Evolutionary conservation across 495 filamentous ascomycete species (phyloP), one percentile per base, ranked within the genome.

Genomic region (Penicillium atrosanguineum): DNA sequence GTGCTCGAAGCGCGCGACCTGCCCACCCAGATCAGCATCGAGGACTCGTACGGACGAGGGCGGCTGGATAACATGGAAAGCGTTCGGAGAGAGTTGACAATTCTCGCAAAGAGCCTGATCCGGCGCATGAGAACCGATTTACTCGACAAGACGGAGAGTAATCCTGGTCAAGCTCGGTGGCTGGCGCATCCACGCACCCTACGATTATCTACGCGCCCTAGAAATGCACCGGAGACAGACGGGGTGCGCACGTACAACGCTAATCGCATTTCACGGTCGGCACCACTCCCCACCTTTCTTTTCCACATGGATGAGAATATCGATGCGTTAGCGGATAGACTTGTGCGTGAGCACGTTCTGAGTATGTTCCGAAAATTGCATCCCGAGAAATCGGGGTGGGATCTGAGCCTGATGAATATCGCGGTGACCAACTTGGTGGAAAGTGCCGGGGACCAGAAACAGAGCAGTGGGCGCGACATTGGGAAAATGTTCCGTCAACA

Each of bases 21-120:
- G 14, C 93, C 93, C 0, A 84, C 83, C 12, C 91, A 96, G 67
- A 96, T 97, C 65, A 92, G 89, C 68, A 95, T 97, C 54, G 93
- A 97, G 64, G 90, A 97, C 65, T 89, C 89, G 6, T 97, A 94
- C 64, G 75, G 78, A 48, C 80, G 84, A 62, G 76, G 78, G 44
- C 81, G 82, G 1, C 74, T 96, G 1, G 79, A 85, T 56, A 81
- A 76, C 0, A 55, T 86, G 40, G 67, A 81, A 3, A 77, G 84
- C 42, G 81, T 90, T 3, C 72, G 70, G n/a, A 76, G 77, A 40
- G 87, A 91, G 61, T 75, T 97, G 19, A 60, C 65, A 0, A 69
- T 78, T 20, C 71, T 97, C 0, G 69, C 85, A 0, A 69, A 64
- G 2, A 95, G 89, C 59, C 73, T 97, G 11, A 71, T 97, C 26